Percentiles rank a stretch among this genome's conserved stretches.
Conservation (phyloP, 1,284 basidiomycete species). For the Puccinia horiana region DNA sequence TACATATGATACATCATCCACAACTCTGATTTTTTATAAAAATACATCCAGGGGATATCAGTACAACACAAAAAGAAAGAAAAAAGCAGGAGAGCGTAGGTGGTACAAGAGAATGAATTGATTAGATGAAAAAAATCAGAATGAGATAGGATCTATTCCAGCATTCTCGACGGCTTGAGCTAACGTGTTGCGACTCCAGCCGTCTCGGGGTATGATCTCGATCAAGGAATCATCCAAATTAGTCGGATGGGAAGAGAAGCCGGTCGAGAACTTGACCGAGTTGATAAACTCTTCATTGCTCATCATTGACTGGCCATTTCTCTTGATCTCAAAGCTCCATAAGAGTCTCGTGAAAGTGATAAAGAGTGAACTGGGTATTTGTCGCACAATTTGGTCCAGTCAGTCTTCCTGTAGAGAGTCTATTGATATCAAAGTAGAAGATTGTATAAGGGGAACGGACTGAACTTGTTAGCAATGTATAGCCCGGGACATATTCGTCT, state of each 20-base stretch:
- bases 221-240: neutral
- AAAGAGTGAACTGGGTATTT: constrained; percentile 51
- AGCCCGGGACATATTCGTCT: constrained; percentile 57
- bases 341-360: constrained; percentile 53
- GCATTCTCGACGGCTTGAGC: neutral
- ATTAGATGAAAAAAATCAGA: neutral
- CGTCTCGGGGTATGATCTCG: neutral
- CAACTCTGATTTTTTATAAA: too few species aligned
- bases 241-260: constrained; percentile 53
- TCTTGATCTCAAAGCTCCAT: constrained; percentile 51
- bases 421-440: too few species aligned
- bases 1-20: too few species aligned
- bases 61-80: too few species aligned
- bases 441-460: neutral
- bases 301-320: neutral
- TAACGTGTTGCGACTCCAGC: neutral
- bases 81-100: neutral
- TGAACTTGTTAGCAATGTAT: constrained; percentile 58
- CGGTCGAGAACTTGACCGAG: constrained; percentile 53
- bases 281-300: constrained; percentile 41
- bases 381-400: constrained; percentile 40
- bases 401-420: too few species aligned
- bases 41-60: too few species aligned
- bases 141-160: neutral
- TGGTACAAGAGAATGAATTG: neutral